Conservation (phyloP, 257 asterid genomes). For the Ophiorrhiza pumila region DNA sequence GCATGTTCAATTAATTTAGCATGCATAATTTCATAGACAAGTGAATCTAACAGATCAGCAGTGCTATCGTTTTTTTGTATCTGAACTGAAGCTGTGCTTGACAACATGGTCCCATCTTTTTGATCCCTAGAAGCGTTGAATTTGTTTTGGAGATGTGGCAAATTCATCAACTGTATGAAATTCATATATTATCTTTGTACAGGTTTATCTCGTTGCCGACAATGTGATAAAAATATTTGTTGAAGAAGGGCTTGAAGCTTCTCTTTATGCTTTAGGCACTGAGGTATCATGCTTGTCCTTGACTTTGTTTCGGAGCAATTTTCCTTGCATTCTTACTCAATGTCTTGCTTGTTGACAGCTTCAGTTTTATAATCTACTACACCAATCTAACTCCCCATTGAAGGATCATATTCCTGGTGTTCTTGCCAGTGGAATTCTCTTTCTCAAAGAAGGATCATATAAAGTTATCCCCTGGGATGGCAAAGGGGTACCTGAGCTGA, state of each 20-base stretch:
- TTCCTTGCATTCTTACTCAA: constrained; percentile 14
- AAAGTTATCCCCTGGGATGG: constrained; percentile 80
- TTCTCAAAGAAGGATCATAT: constrained; percentile 58
- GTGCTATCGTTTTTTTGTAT: background rate
- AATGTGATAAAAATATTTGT: constrained; percentile 72
- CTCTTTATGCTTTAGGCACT: constrained; percentile 85
- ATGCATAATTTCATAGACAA: background rate
- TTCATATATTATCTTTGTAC: constrained; percentile 15
- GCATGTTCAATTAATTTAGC: background rate
- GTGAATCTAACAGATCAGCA: background rate
- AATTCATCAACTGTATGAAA: background rate
- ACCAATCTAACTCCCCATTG: constrained; percentile 54
- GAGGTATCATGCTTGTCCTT: constrained; percentile 52
- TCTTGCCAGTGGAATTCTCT: constrained; percentile 80
- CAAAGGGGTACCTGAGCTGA: constrained; percentile 59
- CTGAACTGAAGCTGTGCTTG: background rate
- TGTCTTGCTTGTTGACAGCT: constrained; percentile 45
- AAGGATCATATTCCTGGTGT: constrained; percentile 71
- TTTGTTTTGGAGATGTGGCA: background rate
- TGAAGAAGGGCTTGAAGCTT: constrained; percentile 84
- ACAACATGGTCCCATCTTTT: background rate
- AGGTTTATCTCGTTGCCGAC: constrained; percentile 81
- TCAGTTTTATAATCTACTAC: constrained; percentile 64
- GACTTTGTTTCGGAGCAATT: constrained; percentile 9
- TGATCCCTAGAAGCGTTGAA: background rate